Evolutionary conservation across 1,139 yeast genomes (phyloP), one percentile per base, ranked within the genome.

Genomic region (Magnusiomyces suaveolens): DNA sequence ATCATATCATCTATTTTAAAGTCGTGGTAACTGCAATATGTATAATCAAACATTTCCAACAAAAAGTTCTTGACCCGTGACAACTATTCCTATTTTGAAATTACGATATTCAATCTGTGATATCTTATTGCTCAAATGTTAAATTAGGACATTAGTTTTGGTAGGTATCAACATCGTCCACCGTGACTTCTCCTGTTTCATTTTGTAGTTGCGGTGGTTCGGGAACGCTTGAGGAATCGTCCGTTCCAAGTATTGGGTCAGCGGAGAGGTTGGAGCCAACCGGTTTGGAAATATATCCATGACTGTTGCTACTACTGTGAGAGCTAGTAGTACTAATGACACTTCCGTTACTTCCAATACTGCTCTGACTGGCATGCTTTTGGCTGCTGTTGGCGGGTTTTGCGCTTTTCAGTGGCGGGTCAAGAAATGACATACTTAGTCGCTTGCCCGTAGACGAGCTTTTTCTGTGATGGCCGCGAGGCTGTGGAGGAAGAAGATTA

Each of bases 371-470:
- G 10, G 25, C 10, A 41, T 41, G 44, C 23, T 20, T 4, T 4
- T 21, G 3, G 25, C 24, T 18, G 25, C 44, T 21, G 20, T 8
- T 10, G 20, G 25, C 4, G 6, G 44, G 10, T 4, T 12, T 21
- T 2, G 10, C 25, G n/a, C 2, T n/a, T n/a, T 41, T 41, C 20
- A 6, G 4, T 20, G 44, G 47, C 16, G 50, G 50, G 10, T 47
- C 50, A 33, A 47, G 43, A 21, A 47, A 47, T 18, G 50, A 47
- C 29, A 21, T 33, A 20, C 24, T 47, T 32, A 25, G 23, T 21
- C 24, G 50, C 21, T 47, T 47, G n/a, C 41, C 23, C 3, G 38
- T 36, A 20, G 50, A 47, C 12, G 50, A 36, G 14, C 18, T 33
- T 20, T 20, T 10, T 8, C 50, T 32, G 32, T 47, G 50, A 3